phyloP scores from a whole-genome alignment of 805 yeast species.

The Trichomonascus vanleenenianus region DNA sequence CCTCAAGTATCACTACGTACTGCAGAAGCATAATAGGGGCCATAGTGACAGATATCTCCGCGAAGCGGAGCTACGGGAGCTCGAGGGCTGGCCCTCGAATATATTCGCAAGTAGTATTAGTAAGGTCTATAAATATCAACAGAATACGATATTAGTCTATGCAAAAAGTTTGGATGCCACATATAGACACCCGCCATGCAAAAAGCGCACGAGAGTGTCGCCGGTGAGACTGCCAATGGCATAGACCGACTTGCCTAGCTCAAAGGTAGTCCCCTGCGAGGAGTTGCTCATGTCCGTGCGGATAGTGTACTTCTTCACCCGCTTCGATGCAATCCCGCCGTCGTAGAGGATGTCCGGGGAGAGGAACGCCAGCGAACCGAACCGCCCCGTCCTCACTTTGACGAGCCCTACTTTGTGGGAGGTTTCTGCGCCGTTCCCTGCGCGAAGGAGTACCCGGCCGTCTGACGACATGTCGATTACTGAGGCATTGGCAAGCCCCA shows the following conservation, averaged over 20 bases:
- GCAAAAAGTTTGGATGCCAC: constrained; percentile 13
- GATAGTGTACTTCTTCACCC: constrained; percentile 10
- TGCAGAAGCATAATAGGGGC: too few relatives aligned
- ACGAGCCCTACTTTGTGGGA: constrained; percentile 11
- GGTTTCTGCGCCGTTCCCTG: constrained; percentile 9
- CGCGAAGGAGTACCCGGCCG: constrained; percentile 13
- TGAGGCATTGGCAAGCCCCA: constrained; percentile 19
- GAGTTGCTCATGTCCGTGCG: constrained; percentile 6
- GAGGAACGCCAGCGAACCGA: constrained; percentile 24
- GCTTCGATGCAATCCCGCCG: not conserved
- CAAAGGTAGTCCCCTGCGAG: constrained; percentile 12
- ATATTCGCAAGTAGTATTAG: too few relatives aligned
- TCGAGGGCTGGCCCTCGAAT: too few relatives aligned
- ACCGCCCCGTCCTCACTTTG: constrained; percentile 23
- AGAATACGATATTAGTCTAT: not conserved
- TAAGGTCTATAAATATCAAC: not conserved
- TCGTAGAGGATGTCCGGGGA: constrained; percentile 10
- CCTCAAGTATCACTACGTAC: too few relatives aligned
- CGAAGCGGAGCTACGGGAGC: too few relatives aligned
- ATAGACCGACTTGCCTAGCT: constrained; percentile 18
- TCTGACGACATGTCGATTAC: constrained; percentile 9
- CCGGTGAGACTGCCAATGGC: constrained; percentile 27
- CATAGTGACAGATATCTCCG: too few relatives aligned
- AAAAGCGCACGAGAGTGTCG: constrained; percentile 26
- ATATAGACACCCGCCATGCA: constrained; percentile 22